Conservation (phyloP, 345 rosid genomes). For the Mallotus nudiflorus region DNA sequence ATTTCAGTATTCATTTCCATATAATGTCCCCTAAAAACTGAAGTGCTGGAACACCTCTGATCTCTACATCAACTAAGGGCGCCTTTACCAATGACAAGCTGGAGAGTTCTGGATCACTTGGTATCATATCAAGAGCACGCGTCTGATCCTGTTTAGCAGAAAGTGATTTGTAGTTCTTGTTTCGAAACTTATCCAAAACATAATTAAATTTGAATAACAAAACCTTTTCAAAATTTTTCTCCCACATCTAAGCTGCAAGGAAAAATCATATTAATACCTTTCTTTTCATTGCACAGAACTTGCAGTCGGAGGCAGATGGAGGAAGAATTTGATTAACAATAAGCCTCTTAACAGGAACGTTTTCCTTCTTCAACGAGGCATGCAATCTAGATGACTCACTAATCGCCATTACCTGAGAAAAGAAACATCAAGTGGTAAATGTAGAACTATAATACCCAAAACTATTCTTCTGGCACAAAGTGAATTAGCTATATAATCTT, state of each 20-base stretch:
- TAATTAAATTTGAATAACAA: neutral
- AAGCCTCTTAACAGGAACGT: conserved; percentile 86
- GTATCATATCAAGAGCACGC: conserved; percentile 88
- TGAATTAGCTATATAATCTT: neutral
- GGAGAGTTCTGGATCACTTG: conserved; percentile 73
- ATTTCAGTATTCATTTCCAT: conserved; percentile 65
- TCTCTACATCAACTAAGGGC: conserved; percentile 93
- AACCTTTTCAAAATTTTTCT: too few relatives aligned
- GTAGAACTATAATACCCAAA: neutral
- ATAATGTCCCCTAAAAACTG: conserved; percentile 82
- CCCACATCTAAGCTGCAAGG: neutral
- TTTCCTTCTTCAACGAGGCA: conserved; percentile 83
- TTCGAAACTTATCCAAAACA: neutral
- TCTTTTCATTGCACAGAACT: conserved; percentile 92
- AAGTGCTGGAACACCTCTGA: conserved; percentile 95
- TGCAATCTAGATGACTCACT: conserved; percentile 83
- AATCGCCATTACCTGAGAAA: conserved; percentile 84
- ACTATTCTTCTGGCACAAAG: neutral
- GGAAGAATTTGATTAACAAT: conserved; percentile 92
- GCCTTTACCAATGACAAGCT: conserved; percentile 68
- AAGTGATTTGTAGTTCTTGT: neutral
- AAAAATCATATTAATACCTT: conserved; percentile 50
- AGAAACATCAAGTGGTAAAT: conserved; percentile 5
- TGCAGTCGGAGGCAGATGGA: conserved; percentile 89
- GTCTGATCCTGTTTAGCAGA: conserved; percentile 64